Percentiles rank a stretch among this genome's conserved stretches.
Conservation (phyloP, 2,329 filamentous ascomycete species). For the Sporothrix schenckii region DNA sequence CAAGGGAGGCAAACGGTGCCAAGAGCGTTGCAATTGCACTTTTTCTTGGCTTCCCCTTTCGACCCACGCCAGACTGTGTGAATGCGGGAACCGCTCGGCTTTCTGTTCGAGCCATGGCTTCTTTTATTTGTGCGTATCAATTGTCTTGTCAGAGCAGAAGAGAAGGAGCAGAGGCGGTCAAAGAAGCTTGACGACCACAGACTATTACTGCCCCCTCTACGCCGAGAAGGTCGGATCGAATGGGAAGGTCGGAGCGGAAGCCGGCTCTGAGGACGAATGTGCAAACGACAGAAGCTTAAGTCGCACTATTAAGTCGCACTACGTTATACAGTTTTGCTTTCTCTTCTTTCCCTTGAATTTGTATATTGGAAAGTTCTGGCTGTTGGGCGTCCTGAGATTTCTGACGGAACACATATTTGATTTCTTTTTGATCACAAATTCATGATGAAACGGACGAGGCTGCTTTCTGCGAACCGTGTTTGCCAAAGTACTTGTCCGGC, state of each 20-base stretch:
- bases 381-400: not conserved
- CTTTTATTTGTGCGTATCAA: not conserved
- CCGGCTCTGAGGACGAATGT: not conserved
- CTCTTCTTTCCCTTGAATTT: too few species aligned
- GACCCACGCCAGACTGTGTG: slow-evolving; percentile 4
- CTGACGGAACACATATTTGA: not conserved
- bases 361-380: not conserved
- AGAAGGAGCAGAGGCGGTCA: not conserved
- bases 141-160: slow-evolving; percentile 1
- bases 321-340: too few species aligned
- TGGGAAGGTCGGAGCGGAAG: not conserved
- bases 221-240: not conserved
- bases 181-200: not conserved
- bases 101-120: not conserved
- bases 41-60: not conserved
- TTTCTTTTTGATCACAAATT: too few species aligned
- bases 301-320: not conserved
- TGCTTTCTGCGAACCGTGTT: not conserved
- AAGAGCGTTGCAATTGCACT: not conserved
- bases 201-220: not conserved
- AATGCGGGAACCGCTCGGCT: not conserved
- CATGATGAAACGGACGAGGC: slow-evolving; percentile 1
- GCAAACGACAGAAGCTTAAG: not conserved
- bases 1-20: not conserved
- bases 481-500: not conserved